Evolutionary conservation across 495 filamentous ascomycete species (phyloP), one percentile per base, ranked within the genome.

Genomic region (Aeminium ludgeri): DNA sequence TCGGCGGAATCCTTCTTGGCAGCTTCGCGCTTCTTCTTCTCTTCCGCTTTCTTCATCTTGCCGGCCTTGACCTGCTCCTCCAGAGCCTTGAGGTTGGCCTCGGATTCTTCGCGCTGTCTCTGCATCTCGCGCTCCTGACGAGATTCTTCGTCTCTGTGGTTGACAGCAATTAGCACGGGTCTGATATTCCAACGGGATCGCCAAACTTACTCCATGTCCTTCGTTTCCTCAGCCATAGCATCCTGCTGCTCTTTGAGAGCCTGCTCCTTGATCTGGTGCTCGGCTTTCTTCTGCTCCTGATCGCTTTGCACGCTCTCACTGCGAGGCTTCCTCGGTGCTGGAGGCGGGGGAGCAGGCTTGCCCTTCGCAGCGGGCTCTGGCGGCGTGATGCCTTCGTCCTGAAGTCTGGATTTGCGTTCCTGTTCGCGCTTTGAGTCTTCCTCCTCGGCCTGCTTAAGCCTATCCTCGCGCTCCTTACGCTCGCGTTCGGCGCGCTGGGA

Each of bases 41-140:
- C 91, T 58, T 96, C 91, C 51, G 86, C 78, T 57, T 89, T 94
- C 69, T 86, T 91, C n/a, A 96, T 62, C 62, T 95, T 95, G 40
- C 87, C 86, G 58, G 85, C 81, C 47, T 78, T 78, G 34, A 96
- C 85, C 56, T 91, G 85, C 55, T 96, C 83, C 54, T 99, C 85
- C 20, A 99, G 69, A 18, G 85, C 87, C 50, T 73, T 78, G 16
- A 94, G 71, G 33, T 84, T 79, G 32, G 80, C 82, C 52, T 80
- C 76, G 34, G 86, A 74, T 33, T 78, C 86, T 46, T 85, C 75
- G 35, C 79, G 79, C 59, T 94, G 85, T 45, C 65, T 73, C 20
- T 66, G 72, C 25, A 93, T 68, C 40, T 87, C 87, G 11, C 77
- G 72, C 54, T 94, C 83, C 51, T 86, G 80, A 12, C 67, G 60